Conservation (phyloP, 1,284 basidiomycete species). For the Pisolithus thermaeus region DNA sequence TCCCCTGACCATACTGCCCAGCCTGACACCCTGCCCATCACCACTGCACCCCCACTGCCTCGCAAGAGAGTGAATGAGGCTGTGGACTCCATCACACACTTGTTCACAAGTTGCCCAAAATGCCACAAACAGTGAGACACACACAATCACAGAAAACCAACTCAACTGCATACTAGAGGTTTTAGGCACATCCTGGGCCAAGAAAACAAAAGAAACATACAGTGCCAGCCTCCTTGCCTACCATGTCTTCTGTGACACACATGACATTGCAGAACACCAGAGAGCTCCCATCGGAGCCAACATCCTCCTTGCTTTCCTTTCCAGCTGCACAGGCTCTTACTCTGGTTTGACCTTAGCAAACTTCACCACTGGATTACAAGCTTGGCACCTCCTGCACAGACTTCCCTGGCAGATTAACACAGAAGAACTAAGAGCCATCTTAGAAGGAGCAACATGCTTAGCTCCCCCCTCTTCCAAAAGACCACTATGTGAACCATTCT, state of each 20-base stretch:
- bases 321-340: constrained; percentile 15
- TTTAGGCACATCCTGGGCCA: too few relatives aligned
- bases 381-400: constrained; percentile 34
- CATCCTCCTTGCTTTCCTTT: constrained; percentile 11
- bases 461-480: constrained; percentile 11
- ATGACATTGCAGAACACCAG: too few relatives aligned
- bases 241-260: too few relatives aligned
- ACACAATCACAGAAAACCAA: too few relatives aligned
- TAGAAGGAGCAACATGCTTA: constrained; percentile 18
- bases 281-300: constrained; percentile 9
- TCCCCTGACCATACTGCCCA: constrained; percentile 7
- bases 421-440: constrained; percentile 14
- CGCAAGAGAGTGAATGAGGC: constrained; percentile 12
- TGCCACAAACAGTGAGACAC: too few relatives aligned
- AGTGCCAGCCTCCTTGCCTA: too few relatives aligned
- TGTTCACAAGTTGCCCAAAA: not conserved
- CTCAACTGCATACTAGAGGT: too few relatives aligned
- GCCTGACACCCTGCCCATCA: constrained; percentile 11
- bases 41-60: constrained; percentile 20
- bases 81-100: constrained; percentile 9
- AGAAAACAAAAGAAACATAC: too few relatives aligned
- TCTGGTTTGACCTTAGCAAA: constrained; percentile 17
- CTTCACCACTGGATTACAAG: constrained; percentile 13
- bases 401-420: constrained; percentile 21
- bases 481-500: not conserved